Base-by-base conservation (phyloP, 2,329 filamentous ascomycete species). In the Pseudogymnoascus sp. region DNA sequence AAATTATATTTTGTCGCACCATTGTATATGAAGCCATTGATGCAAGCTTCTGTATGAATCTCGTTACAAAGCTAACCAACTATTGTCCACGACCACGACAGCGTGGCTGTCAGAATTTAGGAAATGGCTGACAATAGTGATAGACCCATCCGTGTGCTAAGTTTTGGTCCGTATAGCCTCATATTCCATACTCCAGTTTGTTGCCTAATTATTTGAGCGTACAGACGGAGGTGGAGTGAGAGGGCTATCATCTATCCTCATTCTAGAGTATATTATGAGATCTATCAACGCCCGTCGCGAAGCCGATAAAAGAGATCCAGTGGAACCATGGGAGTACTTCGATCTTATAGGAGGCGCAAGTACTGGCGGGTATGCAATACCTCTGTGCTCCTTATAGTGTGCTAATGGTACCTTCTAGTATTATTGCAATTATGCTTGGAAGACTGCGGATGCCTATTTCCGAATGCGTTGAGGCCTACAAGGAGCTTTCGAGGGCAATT, bases 301-400 rank as follows among this genome's bases (percentile, higher is more conserved):
- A 15, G 13, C 4, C 8, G 45, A 31, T 52, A 27, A n/a, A 18
- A 52, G 31, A 13, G 45, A 10, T 5, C 45, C 27, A n/a, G 7
- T 10, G 8, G 45, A 31, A 52, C 79, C 78, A 62, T 80, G 77
- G 63, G 77, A 81, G 64, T 81, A 80, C 68, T 81, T 81, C 69
- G 79, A 82, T 65, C 78, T 79, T 70, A 80, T 81, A 73, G 80
- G 79, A 61, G 79, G 79, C 21, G 81, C 79, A 4, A 78, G 75
- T 39, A 81, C 78, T 0, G 79, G 79, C n/a, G 79, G 79, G 12
- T 59, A 59, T 59, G 58, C 8, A 18, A 18, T 18, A 18, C n/a
- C n/a, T n/a, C n/a, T n/a, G n/a, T n/a, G n/a, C n/a, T n/a, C n/a
- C n/a, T n/a, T n/a, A n/a, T n/a, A n/a, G n/a, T n/a, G n/a, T n/a